A percentile compares a stretch with the other conserved stretches of the same genome.
phyloP scores from a whole-genome alignment of 257 asterid species.

The Nicotiana attenuata region DNA sequence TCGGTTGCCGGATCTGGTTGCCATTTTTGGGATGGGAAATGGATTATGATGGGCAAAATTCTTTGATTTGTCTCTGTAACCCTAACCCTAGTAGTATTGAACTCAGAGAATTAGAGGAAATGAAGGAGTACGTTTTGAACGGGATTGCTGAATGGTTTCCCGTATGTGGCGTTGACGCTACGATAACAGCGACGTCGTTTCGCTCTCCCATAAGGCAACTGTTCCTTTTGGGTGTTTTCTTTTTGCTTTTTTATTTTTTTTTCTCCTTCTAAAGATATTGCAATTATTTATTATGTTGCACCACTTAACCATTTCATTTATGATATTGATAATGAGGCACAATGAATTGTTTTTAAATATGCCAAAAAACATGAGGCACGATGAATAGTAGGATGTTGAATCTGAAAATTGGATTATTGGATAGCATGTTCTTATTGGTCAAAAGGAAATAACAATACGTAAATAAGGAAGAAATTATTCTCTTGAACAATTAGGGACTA shows the following conservation, averaged over 20 bases:
- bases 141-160: neutral
- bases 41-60: neutral
- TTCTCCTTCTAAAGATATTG: neutral
- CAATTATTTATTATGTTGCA: neutral
- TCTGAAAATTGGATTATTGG: neutral
- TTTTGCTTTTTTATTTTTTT: no score
- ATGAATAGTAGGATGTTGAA: neutral
- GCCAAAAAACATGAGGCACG: neutral
- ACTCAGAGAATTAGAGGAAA: conserved; percentile 7
- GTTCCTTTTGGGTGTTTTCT: neutral
- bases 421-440: neutral
- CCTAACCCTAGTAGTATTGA: conserved; percentile 43
- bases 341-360: neutral
- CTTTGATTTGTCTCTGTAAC: neutral
- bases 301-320: neutral
- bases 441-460: no score
- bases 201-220: neutral
- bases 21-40: conserved; percentile 32
- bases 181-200: neutral
- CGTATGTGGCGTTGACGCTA: neutral
- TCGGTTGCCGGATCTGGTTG: conserved; percentile 34
- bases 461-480: no score
- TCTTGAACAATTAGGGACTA: no score
- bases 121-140: neutral
- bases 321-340: neutral